Evolutionary conservation across 2,329 filamentous ascomycete species (phyloP), one percentile per base, ranked within the genome.

Genomic region (Colletotrichum tropicale): DNA sequence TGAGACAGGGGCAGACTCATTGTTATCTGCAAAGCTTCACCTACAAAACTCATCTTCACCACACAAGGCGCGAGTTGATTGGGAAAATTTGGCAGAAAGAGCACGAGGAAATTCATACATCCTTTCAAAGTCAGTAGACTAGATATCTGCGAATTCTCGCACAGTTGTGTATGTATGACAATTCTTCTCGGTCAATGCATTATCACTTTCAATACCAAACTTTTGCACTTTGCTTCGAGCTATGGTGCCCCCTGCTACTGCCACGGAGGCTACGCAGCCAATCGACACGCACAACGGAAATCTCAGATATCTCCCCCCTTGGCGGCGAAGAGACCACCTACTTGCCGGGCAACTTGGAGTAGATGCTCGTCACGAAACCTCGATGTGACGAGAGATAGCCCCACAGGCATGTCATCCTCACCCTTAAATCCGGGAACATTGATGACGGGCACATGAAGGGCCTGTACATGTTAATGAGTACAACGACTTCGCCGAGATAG

Each of bases 381-480:
- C 2, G 87, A 83, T 1, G 85, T 85, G 0, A 91, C 87, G 2
- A 91, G 79, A 0, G 88, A 89, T 32, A 92, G 70, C 0, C 90
- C 90, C 58, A 92, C 84, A 0, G 90, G 90, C 84, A 92, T 58
- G 55, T 58, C 12, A 28, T 58, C 55, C 55, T 58, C 24, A 10
- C 90, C 89, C 16, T 82, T 80, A 74, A 92, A 91, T 0, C 89
- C 90, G 0, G 90, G 90, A 1, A 92, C 79, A 71, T 92, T 91
- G 10, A 91, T 81, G 0, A 89, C 88, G 0, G 90, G 90, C 3
- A 85, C 87, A 74, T 92, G 90, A 43, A 92, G 79, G 15, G 80
- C 82, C 83, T 83, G 26, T 9, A 21, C 56, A 30, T 24, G 8
- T 26, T 2, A 38, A 26, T 26, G 16, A 32, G 26, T 18, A 10